Evolutionary conservation across 2,329 filamentous ascomycete genomes (phyloP).

Genomic region (Huntiella abstrusa): DNA sequence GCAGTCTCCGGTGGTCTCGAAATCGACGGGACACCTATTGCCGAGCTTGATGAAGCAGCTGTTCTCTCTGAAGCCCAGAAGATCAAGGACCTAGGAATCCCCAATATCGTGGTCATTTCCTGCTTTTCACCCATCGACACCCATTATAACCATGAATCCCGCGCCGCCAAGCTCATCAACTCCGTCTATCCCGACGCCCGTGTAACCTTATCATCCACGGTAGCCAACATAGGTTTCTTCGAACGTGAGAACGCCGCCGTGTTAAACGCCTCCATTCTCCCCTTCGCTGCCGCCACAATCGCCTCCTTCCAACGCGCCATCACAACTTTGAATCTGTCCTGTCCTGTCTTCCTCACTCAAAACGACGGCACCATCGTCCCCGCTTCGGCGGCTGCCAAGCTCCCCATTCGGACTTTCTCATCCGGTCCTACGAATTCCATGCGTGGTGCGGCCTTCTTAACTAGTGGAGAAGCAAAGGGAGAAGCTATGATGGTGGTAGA

Average conservation of each 20-base stretch:
- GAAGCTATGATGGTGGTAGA: constrained; percentile 39
- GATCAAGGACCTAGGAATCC: constrained; percentile 25
- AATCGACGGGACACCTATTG: constrained; percentile 29
- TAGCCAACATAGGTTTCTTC: constrained; percentile 34
- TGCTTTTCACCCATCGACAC: constrained; percentile 36
- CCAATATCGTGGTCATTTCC: constrained; percentile 28
- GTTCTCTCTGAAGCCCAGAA: constrained; percentile 22
- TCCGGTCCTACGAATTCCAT: constrained; percentile 46
- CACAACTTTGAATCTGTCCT: constrained; percentile 27
- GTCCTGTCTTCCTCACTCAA: constrained; percentile 41
- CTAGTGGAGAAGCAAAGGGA: constrained; percentile 20
- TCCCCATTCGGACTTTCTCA: constrained; percentile 43
- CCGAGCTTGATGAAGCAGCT: constrained; percentile 24
- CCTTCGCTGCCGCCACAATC: constrained; percentile 38
- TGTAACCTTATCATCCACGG: constrained; percentile 31
- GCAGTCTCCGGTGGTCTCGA: constrained; percentile 31
- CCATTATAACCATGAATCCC: constrained; percentile 28
- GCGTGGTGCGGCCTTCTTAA: constrained; percentile 41
- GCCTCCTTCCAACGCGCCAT: constrained; percentile 35
- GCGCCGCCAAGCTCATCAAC: constrained; percentile 24
- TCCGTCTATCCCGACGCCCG: constrained; percentile 19
- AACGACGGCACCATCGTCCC: constrained; percentile 44
- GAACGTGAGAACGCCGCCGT: constrained; percentile 48
- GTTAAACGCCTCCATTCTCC: constrained; percentile 41
- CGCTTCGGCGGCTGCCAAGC: constrained; percentile 30